These are phyloP conservation scores for Rubia balearica DNA, from an alignment of 305 asterid species.

Conservation along the genomic window DNA sequence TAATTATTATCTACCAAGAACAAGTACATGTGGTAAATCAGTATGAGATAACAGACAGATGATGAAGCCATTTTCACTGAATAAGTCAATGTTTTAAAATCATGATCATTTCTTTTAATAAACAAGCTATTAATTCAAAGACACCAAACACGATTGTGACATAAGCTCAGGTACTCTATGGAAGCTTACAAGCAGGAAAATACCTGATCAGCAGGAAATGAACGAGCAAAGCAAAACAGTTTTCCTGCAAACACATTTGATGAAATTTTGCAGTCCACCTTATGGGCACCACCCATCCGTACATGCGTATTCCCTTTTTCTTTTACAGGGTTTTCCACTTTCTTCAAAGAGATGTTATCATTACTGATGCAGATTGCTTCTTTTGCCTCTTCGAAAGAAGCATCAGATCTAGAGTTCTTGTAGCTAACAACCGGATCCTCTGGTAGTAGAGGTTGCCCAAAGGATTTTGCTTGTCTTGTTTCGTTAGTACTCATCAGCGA, in stretches of 20 bases:
- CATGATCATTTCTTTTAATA: background rate
- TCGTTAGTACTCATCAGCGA: slow-evolving; percentile 28
- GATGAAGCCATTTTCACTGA: background rate
- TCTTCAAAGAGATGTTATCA: slow-evolving; percentile 13
- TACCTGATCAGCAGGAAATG: slow-evolving; percentile 83
- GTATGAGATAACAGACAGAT: background rate
- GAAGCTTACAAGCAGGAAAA: slow-evolving; percentile 17
- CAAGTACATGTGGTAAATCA: background rate
- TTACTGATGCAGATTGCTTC: slow-evolving; percentile 16
- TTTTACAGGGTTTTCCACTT: slow-evolving; percentile 8
- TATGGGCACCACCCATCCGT: slow-evolving; percentile 37
- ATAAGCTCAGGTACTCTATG: background rate
- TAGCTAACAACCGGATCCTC: slow-evolving; percentile 25
- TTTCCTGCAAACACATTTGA: slow-evolving; percentile 58
- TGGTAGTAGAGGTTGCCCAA: slow-evolving; percentile 29
- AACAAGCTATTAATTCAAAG: background rate
- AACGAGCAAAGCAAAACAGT: slow-evolving; percentile 59
- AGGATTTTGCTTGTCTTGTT: slow-evolving; percentile 42
- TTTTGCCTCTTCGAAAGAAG: slow-evolving; percentile 31
- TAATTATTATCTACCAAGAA: background rate
- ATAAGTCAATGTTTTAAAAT: background rate
- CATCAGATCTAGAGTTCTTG: slow-evolving; percentile 30
- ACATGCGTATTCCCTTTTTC: slow-evolving; percentile 35
- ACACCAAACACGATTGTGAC: background rate
- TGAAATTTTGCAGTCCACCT: slow-evolving; percentile 29